Base-by-base conservation (phyloP, 148 eudicot species). In the Oxyria digyna region DNA sequence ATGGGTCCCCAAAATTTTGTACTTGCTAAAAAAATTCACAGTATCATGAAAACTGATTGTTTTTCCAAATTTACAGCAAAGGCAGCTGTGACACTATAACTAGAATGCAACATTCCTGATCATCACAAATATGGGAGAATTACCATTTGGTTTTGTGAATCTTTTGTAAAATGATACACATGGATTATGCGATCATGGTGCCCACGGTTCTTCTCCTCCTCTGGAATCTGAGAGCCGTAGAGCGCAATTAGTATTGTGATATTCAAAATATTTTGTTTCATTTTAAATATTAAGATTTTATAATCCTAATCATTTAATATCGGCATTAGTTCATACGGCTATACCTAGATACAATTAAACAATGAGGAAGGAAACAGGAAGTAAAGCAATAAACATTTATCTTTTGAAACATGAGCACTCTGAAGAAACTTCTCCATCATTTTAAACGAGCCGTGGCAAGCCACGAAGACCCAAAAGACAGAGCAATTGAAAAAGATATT, bases 1-100 rank as follows among this genome's bases (percentile, higher is more conserved):
- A 95, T 6, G 99, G 99, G 38, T 95, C 99, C 71, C 99, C 99
- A 69, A 95, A 95, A 75, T 95, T 90, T 75, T 91, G 97, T 23
- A 91, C 79, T 76, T 88, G 99, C 97, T 91, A 85, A 65, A 37
- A 21, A 8, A 40, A 26, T 18, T n/a, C 33, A 33, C 26, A 57
- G 12, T 57, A 27, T 57, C 33, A 57, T 57, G n/a, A 26, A 13
- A 26, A 57, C 0, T 27, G 12, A 57, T 27, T 57, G 1, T 29
- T 26, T 26, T 57, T 41, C 27, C 62, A 4, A 70, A 49, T 27
- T n/a, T 57, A 27, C 20, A 62, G 52, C 41, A 41, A 66, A 70
- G 12, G 42, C 11, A 14, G 46, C 18, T 11, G 18, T 15, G 27
- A 15, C 13, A 55, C 15, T 52, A 23, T 0, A 70, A 70, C 63